A percentile compares a stretch with the other conserved stretches of the same genome.
These are phyloP conservation scores for Inga laurina DNA, from an alignment of 306 rosid species.

Conservation along the genomic window DNA sequence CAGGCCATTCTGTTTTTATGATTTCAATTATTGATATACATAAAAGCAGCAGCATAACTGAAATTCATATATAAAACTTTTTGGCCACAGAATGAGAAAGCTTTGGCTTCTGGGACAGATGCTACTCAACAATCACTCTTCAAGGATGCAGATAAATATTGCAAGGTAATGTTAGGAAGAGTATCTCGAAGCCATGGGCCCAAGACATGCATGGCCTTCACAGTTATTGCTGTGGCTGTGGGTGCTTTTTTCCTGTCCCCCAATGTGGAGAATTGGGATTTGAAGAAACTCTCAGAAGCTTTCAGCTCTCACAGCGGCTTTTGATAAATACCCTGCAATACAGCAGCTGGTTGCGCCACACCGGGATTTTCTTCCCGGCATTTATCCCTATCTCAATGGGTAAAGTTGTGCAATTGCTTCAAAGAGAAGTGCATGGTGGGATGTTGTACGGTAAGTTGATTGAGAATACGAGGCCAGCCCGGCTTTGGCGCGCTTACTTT, in stretches of 20 bases:
- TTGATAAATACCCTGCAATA: constrained; percentile 14
- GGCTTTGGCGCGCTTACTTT: background rate
- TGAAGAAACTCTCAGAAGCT: constrained; percentile 5
- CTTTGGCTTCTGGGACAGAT: constrained; percentile 56
- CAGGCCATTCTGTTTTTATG: background rate
- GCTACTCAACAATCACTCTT: constrained; percentile 42
- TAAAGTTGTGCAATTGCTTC: background rate
- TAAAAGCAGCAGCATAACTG: constrained; percentile 12
- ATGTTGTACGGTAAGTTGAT: background rate
- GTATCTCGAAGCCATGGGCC: constrained; percentile 65
- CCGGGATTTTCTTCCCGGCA: constrained; percentile 8
- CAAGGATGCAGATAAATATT: constrained; percentile 83
- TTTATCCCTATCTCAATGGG: background rate
- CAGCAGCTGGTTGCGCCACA: background rate
- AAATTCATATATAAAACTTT: constrained; percentile 27
- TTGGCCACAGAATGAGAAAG: constrained; percentile 72
- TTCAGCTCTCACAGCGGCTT: background rate
- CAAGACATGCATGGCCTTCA: constrained; percentile 50
- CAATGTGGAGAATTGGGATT: background rate
- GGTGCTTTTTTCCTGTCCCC: background rate
- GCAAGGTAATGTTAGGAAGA: constrained; percentile 59
- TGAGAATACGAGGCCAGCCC: background rate
- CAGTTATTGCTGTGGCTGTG: constrained; percentile 29
- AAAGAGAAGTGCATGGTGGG: background rate
- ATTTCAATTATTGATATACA: background rate